Evolutionary conservation across 129 eudicot genomes (phyloP).

Genomic region (Pulicaria dysenterica): DNA sequence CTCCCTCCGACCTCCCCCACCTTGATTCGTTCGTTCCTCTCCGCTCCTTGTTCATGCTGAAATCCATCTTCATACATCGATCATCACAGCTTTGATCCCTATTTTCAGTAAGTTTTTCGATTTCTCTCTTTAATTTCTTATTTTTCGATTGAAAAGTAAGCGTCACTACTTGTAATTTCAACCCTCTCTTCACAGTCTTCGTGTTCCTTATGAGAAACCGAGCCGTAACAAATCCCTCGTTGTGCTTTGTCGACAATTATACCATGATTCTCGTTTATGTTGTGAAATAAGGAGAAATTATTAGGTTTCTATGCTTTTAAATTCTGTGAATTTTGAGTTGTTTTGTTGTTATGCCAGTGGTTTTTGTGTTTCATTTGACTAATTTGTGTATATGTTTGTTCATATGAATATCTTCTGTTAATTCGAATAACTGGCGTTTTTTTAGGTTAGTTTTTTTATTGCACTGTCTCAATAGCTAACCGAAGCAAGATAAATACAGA

Average conservation of each 20-base stretch:
- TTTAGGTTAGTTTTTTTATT: not conserved
- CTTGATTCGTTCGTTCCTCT: constrained; percentile 3
- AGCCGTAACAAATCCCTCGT: not conserved
- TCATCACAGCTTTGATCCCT: constrained; percentile 9
- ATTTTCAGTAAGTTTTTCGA: constrained; percentile 20
- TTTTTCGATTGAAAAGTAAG: not conserved
- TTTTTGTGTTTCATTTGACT: not conserved
- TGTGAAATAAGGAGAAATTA: not conserved
- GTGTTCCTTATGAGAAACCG: not conserved
- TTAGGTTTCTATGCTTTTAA: not conserved
- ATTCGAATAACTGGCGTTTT: not conserved
- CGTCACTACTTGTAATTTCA: not conserved
- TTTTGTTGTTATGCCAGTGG: not conserved
- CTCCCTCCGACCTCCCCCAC: constrained; percentile 9
- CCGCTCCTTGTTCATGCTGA: constrained; percentile 24
- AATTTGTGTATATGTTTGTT: not conserved
- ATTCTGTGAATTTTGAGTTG: constrained; percentile 4
- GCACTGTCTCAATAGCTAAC: not conserved
- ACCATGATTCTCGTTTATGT: not conserved
- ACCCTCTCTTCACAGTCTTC: not conserved
- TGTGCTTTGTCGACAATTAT: constrained; percentile 13
- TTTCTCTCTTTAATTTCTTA: not conserved
- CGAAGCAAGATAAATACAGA: not conserved
- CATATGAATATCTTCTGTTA: not conserved
- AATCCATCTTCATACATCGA: constrained; percentile 2